These are phyloP conservation scores for Orychophragmus violaceus DNA, from an alignment of 345 rosid genomes.

Conservation along the genomic window DNA sequence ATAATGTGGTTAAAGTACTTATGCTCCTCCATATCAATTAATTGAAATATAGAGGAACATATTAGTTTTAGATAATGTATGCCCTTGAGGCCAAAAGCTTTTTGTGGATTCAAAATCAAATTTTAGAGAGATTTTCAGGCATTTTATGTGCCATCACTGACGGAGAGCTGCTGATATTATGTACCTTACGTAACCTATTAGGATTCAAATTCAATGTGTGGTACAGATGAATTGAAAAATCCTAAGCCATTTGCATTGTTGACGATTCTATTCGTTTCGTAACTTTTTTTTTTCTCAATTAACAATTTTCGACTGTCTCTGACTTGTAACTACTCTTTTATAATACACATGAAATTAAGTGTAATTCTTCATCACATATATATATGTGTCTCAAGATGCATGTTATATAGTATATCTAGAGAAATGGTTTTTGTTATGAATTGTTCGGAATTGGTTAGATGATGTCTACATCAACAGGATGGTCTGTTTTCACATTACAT, in stretches of 20 bases:
- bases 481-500: too few species aligned
- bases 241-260: not conserved
- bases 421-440: too few species aligned
- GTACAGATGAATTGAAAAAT: slow-evolving; percentile 4
- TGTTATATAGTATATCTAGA: not conserved
- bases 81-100: not conserved
- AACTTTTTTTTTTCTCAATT: not conserved
- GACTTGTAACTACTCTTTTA: not conserved
- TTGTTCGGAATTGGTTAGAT: too few species aligned
- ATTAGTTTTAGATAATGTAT: not conserved
- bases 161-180: not conserved
- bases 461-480: too few species aligned
- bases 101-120: slow-evolving; percentile 1
- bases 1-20: not conserved
- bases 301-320: not conserved
- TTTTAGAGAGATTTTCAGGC: not conserved
- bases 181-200: slow-evolving; percentile 17
- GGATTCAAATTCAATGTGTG: slow-evolving; percentile 8
- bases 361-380: not conserved
- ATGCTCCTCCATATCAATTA: not conserved
- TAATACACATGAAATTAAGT: not conserved
- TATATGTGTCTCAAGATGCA: not conserved
- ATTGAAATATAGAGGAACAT: not conserved
- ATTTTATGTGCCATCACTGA: not conserved
- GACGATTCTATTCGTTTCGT: not conserved